phyloP scores from a whole-genome alignment of 768 basidiomycete species.

The Lyophyllum semitale region DNA sequence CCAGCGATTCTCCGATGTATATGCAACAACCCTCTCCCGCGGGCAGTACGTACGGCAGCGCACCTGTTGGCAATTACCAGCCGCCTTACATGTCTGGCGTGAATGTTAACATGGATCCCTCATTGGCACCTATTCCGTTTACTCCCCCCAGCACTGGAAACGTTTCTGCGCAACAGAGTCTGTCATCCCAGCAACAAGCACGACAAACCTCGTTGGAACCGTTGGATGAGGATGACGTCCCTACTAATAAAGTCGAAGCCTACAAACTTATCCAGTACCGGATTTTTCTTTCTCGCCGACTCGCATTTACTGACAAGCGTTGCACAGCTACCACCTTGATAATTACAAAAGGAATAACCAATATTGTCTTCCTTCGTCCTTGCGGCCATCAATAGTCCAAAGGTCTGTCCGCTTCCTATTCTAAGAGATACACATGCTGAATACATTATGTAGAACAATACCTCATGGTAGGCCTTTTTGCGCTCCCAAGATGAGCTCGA shows the following conservation, averaged over 20 bases:
- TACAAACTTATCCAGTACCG: slow-evolving; percentile 76
- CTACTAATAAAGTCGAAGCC: slow-evolving; percentile 77
- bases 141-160: slow-evolving; percentile 30
- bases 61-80: slow-evolving; percentile 41
- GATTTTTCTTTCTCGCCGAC: background rate
- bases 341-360: slow-evolving; percentile 84
- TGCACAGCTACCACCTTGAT: slow-evolving; percentile 80
- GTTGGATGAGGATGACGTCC: slow-evolving; percentile 65
- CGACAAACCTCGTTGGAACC: slow-evolving; percentile 40
- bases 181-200: slow-evolving; percentile 25
- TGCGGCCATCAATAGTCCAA: slow-evolving; percentile 89
- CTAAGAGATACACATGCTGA: slow-evolving; percentile 6
- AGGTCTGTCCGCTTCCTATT: slow-evolving; percentile 42
- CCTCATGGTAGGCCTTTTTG: slow-evolving; percentile 66
- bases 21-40: slow-evolving; percentile 46
- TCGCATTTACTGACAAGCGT: background rate
- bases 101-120: slow-evolving; percentile 57
- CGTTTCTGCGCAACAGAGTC: slow-evolving; percentile 34
- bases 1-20: slow-evolving; percentile 63
- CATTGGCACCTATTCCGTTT: slow-evolving; percentile 53
- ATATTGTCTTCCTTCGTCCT: slow-evolving; percentile 86
- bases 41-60: slow-evolving; percentile 40
- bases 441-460: slow-evolving; percentile 54
- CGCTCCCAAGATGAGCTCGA: background rate
- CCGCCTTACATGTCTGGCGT: slow-evolving; percentile 57